Evolutionary conservation across 441 rosid species (phyloP).

Genomic region (Adansonia gregorii): DNA sequence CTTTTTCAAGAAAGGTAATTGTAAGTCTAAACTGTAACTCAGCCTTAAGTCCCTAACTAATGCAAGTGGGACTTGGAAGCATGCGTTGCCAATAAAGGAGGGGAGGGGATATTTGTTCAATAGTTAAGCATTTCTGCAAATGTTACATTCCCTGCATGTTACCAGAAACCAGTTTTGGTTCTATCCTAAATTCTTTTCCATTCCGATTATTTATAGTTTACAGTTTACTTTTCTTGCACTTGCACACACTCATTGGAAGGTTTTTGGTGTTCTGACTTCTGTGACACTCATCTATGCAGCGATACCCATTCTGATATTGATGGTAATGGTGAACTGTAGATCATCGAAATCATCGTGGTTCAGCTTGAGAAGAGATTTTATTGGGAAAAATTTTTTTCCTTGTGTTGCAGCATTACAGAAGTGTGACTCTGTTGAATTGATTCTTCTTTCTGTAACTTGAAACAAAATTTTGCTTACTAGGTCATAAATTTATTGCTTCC

Average conservation of each 20-base stretch:
- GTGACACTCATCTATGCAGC: conserved; percentile 34
- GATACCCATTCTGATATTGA: conserved; percentile 17
- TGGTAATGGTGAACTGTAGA: conserved; percentile 44
- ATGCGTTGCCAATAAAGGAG: background rate
- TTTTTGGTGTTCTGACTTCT: conserved; percentile 3
- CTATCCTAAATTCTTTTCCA: background rate
- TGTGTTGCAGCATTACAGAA: background rate
- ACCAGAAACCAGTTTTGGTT: background rate
- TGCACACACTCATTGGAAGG: background rate
- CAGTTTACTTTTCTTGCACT: background rate
- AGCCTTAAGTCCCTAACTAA: background rate
- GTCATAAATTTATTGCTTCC: background rate
- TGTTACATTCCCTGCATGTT: background rate
- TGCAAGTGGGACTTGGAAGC: background rate
- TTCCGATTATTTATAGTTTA: background rate
- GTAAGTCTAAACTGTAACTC: background rate
- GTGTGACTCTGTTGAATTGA: background rate
- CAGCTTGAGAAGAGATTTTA: conserved; percentile 15
- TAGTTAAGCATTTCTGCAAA: background rate
- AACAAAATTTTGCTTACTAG: conserved; percentile 10
- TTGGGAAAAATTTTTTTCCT: conserved; percentile 4
- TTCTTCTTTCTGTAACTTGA: conserved; percentile 13
- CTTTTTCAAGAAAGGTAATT: conserved; percentile 38
- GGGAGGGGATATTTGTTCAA: background rate
- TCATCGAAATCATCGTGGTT: background rate